Evolutionary conservation across 352 stramenopile species (phyloP).

Genomic region (Globisporangium ultimum): DNA sequence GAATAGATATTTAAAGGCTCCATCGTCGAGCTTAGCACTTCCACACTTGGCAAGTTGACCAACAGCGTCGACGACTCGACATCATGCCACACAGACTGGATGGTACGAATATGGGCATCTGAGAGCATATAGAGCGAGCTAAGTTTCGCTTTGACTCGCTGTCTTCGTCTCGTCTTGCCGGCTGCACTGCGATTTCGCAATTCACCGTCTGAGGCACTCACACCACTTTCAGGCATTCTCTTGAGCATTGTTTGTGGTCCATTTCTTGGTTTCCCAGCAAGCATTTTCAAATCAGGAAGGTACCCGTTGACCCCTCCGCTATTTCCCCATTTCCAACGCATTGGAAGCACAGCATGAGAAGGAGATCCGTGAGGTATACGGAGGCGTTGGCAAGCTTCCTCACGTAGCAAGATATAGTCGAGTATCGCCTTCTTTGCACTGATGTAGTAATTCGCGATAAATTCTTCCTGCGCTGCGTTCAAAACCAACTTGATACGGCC

Average conservation of each 20-base stretch:
- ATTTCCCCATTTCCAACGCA: slow-evolving; percentile 68
- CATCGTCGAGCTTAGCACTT: slow-evolving; percentile 20
- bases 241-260: too few relatives aligned
- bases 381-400: slow-evolving; percentile 35
- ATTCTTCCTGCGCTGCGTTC: slow-evolving; percentile 35
- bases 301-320: slow-evolving; percentile 47
- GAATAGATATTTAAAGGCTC: slow-evolving; percentile 35
- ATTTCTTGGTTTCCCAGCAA: slow-evolving; percentile 12
- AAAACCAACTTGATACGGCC: slow-evolving; percentile 42
- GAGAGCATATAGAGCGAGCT: slow-evolving; percentile 39
- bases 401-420: slow-evolving; percentile 63
- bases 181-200: slow-evolving; percentile 1
- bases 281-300: slow-evolving; percentile 42
- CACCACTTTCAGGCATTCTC: background rate
- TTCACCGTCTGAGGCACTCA: background rate
- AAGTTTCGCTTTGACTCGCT: slow-evolving; percentile 41
- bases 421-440: slow-evolving; percentile 77
- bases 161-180: slow-evolving; percentile 27
- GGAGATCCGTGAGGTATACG: slow-evolving; percentile 49
- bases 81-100: slow-evolving; percentile 69
- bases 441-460: slow-evolving; percentile 52
- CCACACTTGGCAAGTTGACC: slow-evolving; percentile 38
- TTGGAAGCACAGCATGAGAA: slow-evolving; percentile 32
- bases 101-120: slow-evolving; percentile 39
- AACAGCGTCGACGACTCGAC: slow-evolving; percentile 40